Conservation (phyloP, 495 filamentous ascomycete genomes). For the Penicillium bialowiezense region DNA sequence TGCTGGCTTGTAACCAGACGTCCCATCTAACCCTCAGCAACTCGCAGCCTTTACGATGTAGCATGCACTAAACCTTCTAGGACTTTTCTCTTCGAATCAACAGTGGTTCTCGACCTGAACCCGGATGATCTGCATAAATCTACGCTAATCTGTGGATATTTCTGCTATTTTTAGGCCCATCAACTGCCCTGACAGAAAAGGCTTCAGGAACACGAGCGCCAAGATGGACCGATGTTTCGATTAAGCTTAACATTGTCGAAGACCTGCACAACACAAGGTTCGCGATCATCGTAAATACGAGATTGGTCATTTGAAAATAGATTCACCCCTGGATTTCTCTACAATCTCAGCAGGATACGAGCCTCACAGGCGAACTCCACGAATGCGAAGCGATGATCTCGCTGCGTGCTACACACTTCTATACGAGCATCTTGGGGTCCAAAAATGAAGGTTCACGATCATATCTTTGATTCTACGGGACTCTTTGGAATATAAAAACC, state of each 20-base stretch:
- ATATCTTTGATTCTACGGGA: background rate
- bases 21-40: no score
- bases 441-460: background rate
- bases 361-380: background rate
- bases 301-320: background rate
- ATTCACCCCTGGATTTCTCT: background rate
- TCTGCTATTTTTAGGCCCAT: slow-evolving; percentile 5
- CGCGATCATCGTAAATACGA: background rate
- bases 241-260: background rate
- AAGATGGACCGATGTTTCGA: background rate
- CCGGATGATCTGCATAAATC: slow-evolving; percentile 3
- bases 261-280: background rate
- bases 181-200: background rate
- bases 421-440: slow-evolving; percentile 7
- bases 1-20: no score
- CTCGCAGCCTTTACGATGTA: background rate
- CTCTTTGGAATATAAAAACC: background rate
- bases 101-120: background rate
- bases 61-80: background rate
- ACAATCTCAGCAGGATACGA: background rate
- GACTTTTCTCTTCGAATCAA: background rate
- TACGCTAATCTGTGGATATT: background rate
- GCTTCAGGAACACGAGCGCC: slow-evolving; percentile 8
- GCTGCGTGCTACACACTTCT: background rate
- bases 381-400: background rate